Evolutionary conservation across 2,329 filamentous ascomycete genomes (phyloP), one percentile per base, ranked within the genome.

Genomic region (Beauveria scarabaeidicola): DNA sequence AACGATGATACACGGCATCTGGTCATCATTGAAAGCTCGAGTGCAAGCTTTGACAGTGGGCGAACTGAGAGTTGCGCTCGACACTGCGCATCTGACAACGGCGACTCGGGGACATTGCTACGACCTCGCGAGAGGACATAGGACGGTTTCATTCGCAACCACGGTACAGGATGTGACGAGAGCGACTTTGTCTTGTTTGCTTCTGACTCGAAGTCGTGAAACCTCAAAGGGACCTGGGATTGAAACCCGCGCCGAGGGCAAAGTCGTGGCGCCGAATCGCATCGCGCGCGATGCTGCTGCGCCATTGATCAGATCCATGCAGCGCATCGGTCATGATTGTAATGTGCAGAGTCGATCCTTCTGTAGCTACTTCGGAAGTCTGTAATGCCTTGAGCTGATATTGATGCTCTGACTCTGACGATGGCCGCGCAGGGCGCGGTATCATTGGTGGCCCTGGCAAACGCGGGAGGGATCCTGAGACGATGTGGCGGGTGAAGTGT

Each of bases 1-100:
- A 19, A 25, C 11, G 19, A 23, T 25, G 6, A 17, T 36, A 15
- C 5, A 36, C 11, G 11, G 32, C 5, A 13, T 36, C 32, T 10
- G 5, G 13, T 36, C 32, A 13, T 25, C 15, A 27, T 48, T 8
- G 23, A 23, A n/a, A n/a, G 21, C 21, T n/a, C 7, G 10, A 13
- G 32, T 27, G 25, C 25, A 27, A 36, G 21, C 25, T 19, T 13
- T 4, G 27, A 27, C 27, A 15, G 29, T 6, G 19, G 19, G 17
- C 7, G 17, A 40, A 36, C 53, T 56, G 53, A 56, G 53, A 29
- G 47, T 27, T 56, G 53, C 53, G 53, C 41, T 47, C 53, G 25
- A 13, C 11, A 11, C 19, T 15, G 13, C 27, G 43, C 23, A 56
- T 47, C 41, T 27, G 29, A 38, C n/a, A 36, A 23, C 3, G 19